Percentiles rank a stretch among this genome's conserved stretches.
phyloP scores from a whole-genome alignment of 257 asterid genomes.

The Ligustrum vulgare region DNA sequence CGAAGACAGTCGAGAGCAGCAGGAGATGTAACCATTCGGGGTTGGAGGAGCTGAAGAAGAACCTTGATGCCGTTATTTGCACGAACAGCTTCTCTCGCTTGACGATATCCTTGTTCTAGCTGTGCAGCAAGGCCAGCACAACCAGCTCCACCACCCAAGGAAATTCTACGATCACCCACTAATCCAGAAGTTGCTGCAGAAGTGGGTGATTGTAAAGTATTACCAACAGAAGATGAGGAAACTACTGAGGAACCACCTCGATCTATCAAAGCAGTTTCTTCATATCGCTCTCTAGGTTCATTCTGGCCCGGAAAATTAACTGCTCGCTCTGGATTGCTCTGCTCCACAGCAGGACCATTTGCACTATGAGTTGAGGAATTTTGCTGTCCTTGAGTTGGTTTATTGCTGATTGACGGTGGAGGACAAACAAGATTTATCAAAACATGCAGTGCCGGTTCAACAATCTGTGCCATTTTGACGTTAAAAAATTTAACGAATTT shows the following conservation, averaged over 20 bases:
- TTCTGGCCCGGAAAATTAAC: constrained; percentile 43
- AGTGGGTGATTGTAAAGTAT: constrained; percentile 49
- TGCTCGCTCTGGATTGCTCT: constrained; percentile 48
- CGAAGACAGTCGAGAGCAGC: constrained; percentile 98
- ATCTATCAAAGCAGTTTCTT: constrained; percentile 65
- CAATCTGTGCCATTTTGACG: constrained; percentile 59
- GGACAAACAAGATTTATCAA: constrained; percentile 96
- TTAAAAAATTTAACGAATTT: constrained; percentile 1
- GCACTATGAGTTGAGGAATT: constrained; percentile 51
- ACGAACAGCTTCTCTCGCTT: constrained; percentile 98
- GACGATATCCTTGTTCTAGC: constrained; percentile 92
- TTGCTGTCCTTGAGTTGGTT: constrained; percentile 81
- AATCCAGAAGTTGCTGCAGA: constrained; percentile 78
- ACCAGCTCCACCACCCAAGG: constrained; percentile 89
- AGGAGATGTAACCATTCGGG: constrained; percentile 88
- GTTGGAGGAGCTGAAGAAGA: constrained; percentile 98
- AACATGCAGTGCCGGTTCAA: constrained; percentile 84
- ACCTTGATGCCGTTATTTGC: constrained; percentile 93
- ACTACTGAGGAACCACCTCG: constrained; percentile 48
- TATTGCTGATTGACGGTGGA: constrained; percentile 97
- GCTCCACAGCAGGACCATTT: constrained; percentile 55
- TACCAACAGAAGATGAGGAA: constrained; percentile 42
- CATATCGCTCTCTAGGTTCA: constrained; percentile 65
- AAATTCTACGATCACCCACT: constrained; percentile 96
- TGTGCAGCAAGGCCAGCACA: constrained; percentile 99